Percentiles rank a stretch among this genome's conserved stretches.
Conservation (phyloP, 495 filamentous ascomycete species). For the Neurospora sp. region DNA sequence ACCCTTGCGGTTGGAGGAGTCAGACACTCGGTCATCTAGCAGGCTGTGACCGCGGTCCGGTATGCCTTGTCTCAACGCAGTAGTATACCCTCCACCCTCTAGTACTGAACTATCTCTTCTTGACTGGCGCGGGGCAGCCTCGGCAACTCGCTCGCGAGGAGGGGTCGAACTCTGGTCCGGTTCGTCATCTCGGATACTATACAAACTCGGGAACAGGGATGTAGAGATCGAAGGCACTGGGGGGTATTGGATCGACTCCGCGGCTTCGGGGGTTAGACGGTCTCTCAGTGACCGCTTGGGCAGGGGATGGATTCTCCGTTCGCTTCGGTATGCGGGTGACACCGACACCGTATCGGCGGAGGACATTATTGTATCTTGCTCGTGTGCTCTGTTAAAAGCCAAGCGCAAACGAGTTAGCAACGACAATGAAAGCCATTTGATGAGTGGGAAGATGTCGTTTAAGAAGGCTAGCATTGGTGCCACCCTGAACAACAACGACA, state of each 20-base stretch:
- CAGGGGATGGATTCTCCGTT: slow-evolving; percentile 86
- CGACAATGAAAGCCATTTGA: not conserved
- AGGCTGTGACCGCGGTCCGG: slow-evolving; percentile 7
- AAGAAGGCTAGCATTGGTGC: not conserved
- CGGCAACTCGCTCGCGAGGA: slow-evolving; percentile 13
- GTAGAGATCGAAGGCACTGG: slow-evolving; percentile 54
- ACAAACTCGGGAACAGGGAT: slow-evolving; percentile 69
- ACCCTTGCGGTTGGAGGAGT: slow-evolving; percentile 15
- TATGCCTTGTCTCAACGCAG: slow-evolving; percentile 5
- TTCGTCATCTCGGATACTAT: slow-evolving; percentile 35
- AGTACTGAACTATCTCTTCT: slow-evolving; percentile 21
- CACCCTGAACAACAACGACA: not conserved
- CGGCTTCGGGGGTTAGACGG: slow-evolving; percentile 73
- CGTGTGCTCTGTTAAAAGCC: slow-evolving; percentile 9
- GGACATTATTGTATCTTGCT: slow-evolving; percentile 32
- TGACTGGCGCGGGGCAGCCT: slow-evolving; percentile 16
- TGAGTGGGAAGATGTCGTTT: not conserved
- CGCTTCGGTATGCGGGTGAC: slow-evolving; percentile 49
- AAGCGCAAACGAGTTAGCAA: slow-evolving; percentile 8
- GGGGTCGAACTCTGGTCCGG: slow-evolving; percentile 6
- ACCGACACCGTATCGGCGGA: slow-evolving; percentile 63
- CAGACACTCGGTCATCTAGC: slow-evolving; percentile 6
- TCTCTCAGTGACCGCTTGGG: slow-evolving; percentile 80
- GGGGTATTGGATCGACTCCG: slow-evolving; percentile 72
- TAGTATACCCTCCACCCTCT: slow-evolving; percentile 31